These are phyloP conservation scores for Rhynchosporium graminicola DNA, from an alignment of 2,329 filamentous ascomycete species.

Conservation along the genomic window DNA sequence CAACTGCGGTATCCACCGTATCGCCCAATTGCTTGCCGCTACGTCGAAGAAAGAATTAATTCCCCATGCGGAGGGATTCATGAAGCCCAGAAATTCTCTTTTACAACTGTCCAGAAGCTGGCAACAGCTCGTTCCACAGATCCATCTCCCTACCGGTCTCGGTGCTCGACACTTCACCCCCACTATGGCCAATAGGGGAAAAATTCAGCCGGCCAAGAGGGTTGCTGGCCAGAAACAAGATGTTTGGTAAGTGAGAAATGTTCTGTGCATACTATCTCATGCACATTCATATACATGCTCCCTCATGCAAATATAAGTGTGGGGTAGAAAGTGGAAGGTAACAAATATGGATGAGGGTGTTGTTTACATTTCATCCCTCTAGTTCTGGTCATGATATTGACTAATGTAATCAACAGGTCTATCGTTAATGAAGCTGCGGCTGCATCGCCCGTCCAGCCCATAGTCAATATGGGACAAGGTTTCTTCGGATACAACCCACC, in stretches of 20 bases:
- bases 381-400: conserved; percentile 50
- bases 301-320: neutral
- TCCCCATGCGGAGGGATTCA: conserved; percentile 2
- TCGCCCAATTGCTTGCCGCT: neutral
- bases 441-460: conserved; percentile 62
- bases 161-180: conserved; percentile 29
- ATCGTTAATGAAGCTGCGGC: conserved; percentile 68
- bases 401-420: conserved; percentile 52
- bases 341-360: neutral
- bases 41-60: neutral
- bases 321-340: conserved; percentile 17
- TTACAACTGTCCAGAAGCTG: conserved; percentile 15
- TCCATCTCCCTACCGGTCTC: conserved; percentile 17
- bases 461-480: conserved; percentile 66
- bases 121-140: conserved; percentile 14
- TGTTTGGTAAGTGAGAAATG: conserved; percentile 51
- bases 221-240: conserved; percentile 57
- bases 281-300: neutral
- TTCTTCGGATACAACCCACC: conserved; percentile 96
- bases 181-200: conserved; percentile 36
- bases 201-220: conserved; percentile 53
- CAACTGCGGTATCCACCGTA: conserved; percentile 1
- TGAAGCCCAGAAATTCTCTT: conserved; percentile 24
- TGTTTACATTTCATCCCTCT: neutral
- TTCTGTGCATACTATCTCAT: neutral